These are phyloP conservation scores for Orbilia blumenaviensis DNA, from an alignment of 2,329 filamentous ascomycete species.

Conservation along the genomic window DNA sequence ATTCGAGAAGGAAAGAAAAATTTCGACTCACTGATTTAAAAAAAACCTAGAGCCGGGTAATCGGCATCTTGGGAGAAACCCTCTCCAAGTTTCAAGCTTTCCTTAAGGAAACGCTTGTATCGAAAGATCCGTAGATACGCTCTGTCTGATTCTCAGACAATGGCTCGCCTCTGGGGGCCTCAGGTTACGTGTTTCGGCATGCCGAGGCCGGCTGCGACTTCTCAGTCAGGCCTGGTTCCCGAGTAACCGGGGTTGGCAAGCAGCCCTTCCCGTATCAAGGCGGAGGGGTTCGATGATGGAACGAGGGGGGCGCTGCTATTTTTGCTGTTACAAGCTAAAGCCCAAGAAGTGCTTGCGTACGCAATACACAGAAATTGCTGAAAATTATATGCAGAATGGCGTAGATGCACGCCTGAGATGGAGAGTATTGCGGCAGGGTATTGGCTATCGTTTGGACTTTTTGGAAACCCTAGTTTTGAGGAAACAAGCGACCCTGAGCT, in stretches of 20 bases:
- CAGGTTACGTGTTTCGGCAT: conserved; percentile 35
- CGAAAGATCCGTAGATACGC: conserved; percentile 8
- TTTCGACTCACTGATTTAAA: background rate
- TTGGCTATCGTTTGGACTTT: background rate
- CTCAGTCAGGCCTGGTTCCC: conserved; percentile 24
- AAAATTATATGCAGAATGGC: background rate
- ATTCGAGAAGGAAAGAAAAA: background rate
- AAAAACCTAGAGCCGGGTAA: conserved; percentile 21
- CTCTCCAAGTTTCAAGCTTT: conserved; percentile 2
- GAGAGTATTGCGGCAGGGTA: conserved; percentile 1
- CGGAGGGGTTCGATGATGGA: conserved; percentile 23
- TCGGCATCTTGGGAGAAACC: conserved; percentile 9
- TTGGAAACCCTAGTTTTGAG: background rate
- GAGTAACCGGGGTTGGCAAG: conserved; percentile 20
- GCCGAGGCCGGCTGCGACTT: conserved; percentile 24
- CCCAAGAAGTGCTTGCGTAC: conserved; percentile 16
- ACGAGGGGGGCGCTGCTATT: conserved; percentile 22
- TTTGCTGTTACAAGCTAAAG: conserved; percentile 23
- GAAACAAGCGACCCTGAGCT: background rate
- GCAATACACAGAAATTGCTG: conserved; percentile 3
- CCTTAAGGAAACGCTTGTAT: background rate
- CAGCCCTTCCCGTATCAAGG: conserved; percentile 17
- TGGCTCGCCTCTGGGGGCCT: background rate
- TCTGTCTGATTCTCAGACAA: conserved; percentile 24
- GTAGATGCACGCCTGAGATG: background rate